Base-by-base conservation (phyloP, 805 yeast species). In the Candida arabinofermentans region DNA sequence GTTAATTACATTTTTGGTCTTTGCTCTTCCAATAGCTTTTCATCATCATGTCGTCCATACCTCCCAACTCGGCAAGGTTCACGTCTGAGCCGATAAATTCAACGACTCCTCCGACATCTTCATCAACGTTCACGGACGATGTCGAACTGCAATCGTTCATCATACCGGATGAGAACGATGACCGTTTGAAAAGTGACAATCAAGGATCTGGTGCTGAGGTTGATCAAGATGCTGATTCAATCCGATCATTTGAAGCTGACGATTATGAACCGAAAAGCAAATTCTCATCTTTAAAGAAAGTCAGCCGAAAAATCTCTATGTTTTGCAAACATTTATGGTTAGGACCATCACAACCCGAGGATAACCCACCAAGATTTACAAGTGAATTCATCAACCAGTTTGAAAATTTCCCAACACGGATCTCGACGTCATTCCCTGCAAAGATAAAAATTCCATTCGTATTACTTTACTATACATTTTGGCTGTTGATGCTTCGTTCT, bases 261-360 rank as follows among this genome's bases (percentile, higher is more conserved):
- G 8, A 19, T 13, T 14, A 26, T 9, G n/a, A 21, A 19, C 22
- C 22, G 14, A 17, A 19, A 22, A 14, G 29, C 5, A 9, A 19
- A 12, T 22, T 12, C n/a, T 9, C 13, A 21, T 14, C n/a, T 4
- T 10, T 18, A 4, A 30, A 27, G 16, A 38, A 34, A 24, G 1
- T 32, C 12, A 34, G 27, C 10, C 17, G 31, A 14, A 50, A 41
- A 12, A 3, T 36, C 3, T 41, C 27, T 5, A 22, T 36, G 14
- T 53, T 53, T 22, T 29, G 44, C n/a, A 9, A 23, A 16, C 53
- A 49, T 17, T 19, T 76, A 1, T 76, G 85, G 82, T 41, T 62
- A n/a, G 87, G 89, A 1, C 87, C 88, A 0, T 51, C 46, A 2
- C 48, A 51, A 2, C 71, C 77, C 1, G 43, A 46, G 16, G 86